These are phyloP conservation scores for Solanum tarapatanum DNA, from an alignment of 257 asterid genomes.

Conservation along the genomic window DNA sequence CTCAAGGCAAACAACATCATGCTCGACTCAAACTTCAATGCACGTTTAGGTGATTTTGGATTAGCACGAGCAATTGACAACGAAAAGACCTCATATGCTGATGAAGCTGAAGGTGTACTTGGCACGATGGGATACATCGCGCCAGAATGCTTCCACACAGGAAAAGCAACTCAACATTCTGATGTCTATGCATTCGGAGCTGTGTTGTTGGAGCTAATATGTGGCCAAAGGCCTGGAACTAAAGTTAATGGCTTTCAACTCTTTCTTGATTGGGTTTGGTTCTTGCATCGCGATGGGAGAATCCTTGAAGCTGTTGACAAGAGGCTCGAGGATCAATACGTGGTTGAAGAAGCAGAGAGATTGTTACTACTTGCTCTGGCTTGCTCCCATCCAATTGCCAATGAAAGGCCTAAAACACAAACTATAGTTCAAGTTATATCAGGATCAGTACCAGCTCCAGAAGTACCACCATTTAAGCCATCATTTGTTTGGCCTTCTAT, in stretches of 20 bases:
- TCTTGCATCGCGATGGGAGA: slow-evolving; percentile 14
- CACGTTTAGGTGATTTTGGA: slow-evolving; percentile 38
- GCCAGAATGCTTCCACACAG: slow-evolving; percentile 30
- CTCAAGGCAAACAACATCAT: slow-evolving; percentile 36
- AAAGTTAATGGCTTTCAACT: slow-evolving; percentile 9
- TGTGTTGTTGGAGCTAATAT: slow-evolving; percentile 20
- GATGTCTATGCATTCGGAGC: slow-evolving; percentile 35
- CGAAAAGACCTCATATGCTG: slow-evolving; percentile 22
- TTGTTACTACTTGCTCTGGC: slow-evolving; percentile 32
- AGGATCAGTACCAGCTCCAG: slow-evolving; percentile 12
- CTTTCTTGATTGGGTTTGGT: slow-evolving; percentile 32
- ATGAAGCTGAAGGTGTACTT: slow-evolving; percentile 19
- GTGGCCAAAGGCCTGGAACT: slow-evolving; percentile 20
- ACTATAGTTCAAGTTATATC: slow-evolving; percentile 18
- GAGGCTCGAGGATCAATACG: slow-evolving; percentile 17
- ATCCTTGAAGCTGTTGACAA: slow-evolving; percentile 18
- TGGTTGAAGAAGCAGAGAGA: slow-evolving; percentile 22
- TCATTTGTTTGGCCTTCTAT: slow-evolving; percentile 32
- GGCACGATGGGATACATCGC: slow-evolving; percentile 36
- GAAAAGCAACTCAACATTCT: slow-evolving; percentile 28
- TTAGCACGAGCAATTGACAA: slow-evolving; percentile 31
- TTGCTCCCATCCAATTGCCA: slow-evolving; percentile 32
- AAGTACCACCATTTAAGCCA: slow-evolving; percentile 31
- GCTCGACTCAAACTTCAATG: slow-evolving; percentile 31
- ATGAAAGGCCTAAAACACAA: slow-evolving; percentile 25